These are phyloP conservation scores for Phytophthora rubi DNA, from an alignment of 352 stramenopile species.

Conservation along the genomic window DNA sequence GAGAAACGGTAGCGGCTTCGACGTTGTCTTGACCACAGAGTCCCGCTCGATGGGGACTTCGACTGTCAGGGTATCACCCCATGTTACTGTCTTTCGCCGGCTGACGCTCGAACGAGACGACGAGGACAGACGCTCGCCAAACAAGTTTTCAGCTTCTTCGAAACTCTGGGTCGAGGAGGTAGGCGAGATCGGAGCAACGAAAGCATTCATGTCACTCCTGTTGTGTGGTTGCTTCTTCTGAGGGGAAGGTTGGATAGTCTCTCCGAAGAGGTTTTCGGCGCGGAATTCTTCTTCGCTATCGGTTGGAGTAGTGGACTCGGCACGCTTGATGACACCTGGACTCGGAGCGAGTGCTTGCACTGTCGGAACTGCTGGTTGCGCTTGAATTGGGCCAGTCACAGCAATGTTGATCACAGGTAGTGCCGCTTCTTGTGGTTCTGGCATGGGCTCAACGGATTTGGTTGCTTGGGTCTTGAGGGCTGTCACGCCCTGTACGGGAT, in stretches of 20 bases:
- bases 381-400: conserved; percentile 1
- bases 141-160: conserved; percentile 56
- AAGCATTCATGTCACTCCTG: neutral
- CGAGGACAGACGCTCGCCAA: conserved; percentile 48
- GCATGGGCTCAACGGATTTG: conserved; percentile 16
- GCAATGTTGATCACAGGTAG: conserved; percentile 12
- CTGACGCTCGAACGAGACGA: conserved; percentile 15
- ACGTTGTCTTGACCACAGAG: conserved; percentile 8
- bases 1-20: conserved; percentile 46
- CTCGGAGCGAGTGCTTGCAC: neutral
- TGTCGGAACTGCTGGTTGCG: neutral
- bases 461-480: neutral
- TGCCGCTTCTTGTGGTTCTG: conserved; percentile 18
- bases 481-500: neutral
- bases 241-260: conserved; percentile 12
- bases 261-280: conserved; percentile 31
- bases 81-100: conserved; percentile 39
- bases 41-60: conserved; percentile 8
- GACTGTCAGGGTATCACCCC: conserved; percentile 27
- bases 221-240: conserved; percentile 3
- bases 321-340: conserved; percentile 3
- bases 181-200: conserved; percentile 8
- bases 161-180: conserved; percentile 33
- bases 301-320: conserved; percentile 13
- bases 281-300: conserved; percentile 25